Percentiles rank a stretch among this genome's conserved stretches.
phyloP scores from a whole-genome alignment of 768 basidiomycete species.

The Leccinum variicolor region DNA sequence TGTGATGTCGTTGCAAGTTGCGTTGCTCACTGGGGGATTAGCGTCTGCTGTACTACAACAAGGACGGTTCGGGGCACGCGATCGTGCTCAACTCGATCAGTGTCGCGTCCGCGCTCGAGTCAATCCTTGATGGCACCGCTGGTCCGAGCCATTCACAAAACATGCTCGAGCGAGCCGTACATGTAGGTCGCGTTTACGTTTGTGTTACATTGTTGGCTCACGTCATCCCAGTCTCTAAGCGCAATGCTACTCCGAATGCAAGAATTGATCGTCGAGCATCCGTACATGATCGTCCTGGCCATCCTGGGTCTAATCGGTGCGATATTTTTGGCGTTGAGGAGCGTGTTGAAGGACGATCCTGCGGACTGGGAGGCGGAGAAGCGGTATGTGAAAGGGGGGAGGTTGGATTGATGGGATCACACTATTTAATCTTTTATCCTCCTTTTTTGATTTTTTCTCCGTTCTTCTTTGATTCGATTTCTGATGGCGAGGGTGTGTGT shows the following conservation, averaged over 20 bases:
- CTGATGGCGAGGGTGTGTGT: background rate
- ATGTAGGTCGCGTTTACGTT: slow-evolving; percentile 39
- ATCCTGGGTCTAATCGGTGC: slow-evolving; percentile 9
- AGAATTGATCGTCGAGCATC: slow-evolving; percentile 14
- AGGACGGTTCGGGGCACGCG: slow-evolving; percentile 49
- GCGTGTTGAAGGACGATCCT: slow-evolving; percentile 16
- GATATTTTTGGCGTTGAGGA: slow-evolving; percentile 11
- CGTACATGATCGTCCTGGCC: slow-evolving; percentile 12
- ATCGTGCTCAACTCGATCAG: slow-evolving; percentile 55
- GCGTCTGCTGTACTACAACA: slow-evolving; percentile 75
- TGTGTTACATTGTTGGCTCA: background rate
- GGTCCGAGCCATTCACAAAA: slow-evolving; percentile 66
- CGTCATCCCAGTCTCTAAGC: slow-evolving; percentile 15
- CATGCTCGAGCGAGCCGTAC: slow-evolving; percentile 58
- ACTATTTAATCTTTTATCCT: background rate
- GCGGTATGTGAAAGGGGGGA: slow-evolving; percentile 18
- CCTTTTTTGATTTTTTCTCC: background rate
- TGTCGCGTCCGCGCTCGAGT: slow-evolving; percentile 71
- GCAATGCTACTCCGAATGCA: slow-evolving; percentile 8
- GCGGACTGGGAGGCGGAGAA: slow-evolving; percentile 10
- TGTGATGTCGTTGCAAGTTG: background rate
- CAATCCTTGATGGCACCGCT: slow-evolving; percentile 49
- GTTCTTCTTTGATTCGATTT: background rate
- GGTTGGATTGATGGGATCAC: slow-evolving; percentile 22
- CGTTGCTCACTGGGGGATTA: background rate